Evolutionary conservation across 2,329 filamentous ascomycete species (phyloP), one percentile per base, ranked within the genome.

Genomic region (Sporothrix inflata): DNA sequence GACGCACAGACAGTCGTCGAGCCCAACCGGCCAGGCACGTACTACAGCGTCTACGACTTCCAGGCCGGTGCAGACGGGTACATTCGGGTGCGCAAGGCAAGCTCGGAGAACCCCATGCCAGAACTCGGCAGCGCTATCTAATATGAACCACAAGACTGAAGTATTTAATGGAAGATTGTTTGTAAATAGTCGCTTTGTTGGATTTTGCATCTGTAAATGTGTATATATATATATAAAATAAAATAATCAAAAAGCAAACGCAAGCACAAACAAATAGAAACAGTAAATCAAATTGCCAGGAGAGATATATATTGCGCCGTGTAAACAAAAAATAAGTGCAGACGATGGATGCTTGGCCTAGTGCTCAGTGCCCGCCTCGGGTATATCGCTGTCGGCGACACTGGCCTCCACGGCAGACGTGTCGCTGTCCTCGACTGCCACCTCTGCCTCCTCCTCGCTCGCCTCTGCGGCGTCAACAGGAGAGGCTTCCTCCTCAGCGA

Each of bases 31-130:
- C 57, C 57, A 7, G 57, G 57, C 19, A 24, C 34, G 0, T 61
- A 40, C 34, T 40, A 40, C 57, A 61, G 57, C 21, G 57, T 61
- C 19, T 61, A 61, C 19, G 57, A 61, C 57, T 61, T 61, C 57
- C 57, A 61, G 19, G 57, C 57, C 4, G 57, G 24, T 9, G 34
- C 57, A 9, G 57, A 61, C 34, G 57, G 57, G 19, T 61, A 61
- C 57, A 61, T 61, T 61, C 57, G 57, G 11, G 57, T 61, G 19
- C 57, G 34, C 9, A 61, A 61, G 11, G 57, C 34, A 24, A 40
- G 9, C 19, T 11, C 57, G 11, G 8, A 61, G 19, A 61, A 14
- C 7, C 57, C 57, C 34, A 61, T 40, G 34, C 57, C 57, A 3
- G 57, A 61, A 6, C 34, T 9, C 11, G 57, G 57, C 11, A 42